Conservation (phyloP, 352 stramenopile genomes). For the Phytopythium delawarense region DNA sequence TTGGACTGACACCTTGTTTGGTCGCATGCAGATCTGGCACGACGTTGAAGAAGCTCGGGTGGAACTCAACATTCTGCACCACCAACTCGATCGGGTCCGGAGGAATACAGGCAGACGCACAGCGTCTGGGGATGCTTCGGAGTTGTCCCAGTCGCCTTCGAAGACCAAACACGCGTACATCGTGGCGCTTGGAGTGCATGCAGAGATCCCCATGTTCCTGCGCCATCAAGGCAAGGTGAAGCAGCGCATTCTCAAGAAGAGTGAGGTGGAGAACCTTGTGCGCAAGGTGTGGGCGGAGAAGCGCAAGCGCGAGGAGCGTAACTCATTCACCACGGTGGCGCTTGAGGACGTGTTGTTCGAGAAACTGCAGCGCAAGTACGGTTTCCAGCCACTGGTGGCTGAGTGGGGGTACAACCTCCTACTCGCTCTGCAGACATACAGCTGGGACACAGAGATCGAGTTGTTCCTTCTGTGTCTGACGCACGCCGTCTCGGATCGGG, state of each 20-base stretch:
- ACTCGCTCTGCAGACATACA: conserved; percentile 53
- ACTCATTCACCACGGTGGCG: conserved; percentile 31
- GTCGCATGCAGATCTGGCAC: conserved; percentile 57
- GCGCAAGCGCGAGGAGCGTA: conserved; percentile 56
- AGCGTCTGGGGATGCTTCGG: conserved; percentile 6
- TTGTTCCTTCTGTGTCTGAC: conserved; percentile 75
- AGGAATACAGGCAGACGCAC: conserved; percentile 23
- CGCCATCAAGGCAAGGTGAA: conserved; percentile 72
- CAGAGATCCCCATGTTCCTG: conserved; percentile 62
- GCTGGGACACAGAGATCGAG: conserved; percentile 78
- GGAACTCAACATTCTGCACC: conserved; percentile 68
- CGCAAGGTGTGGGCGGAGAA: conserved; percentile 78
- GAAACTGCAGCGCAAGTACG: conserved; percentile 74
- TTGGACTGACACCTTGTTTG: background rate
- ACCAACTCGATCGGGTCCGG: conserved; percentile 47
- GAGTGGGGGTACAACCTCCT: conserved; percentile 88
- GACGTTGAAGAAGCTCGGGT: conserved; percentile 74
- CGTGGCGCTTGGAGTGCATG: conserved; percentile 48
- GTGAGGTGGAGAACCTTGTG: conserved; percentile 58
- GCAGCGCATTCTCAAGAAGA: conserved; percentile 55
- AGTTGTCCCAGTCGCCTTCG: conserved; percentile 15
- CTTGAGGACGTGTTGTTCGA: conserved; percentile 75
- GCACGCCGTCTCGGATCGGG: conserved; percentile 55
- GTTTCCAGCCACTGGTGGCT: conserved; percentile 74
- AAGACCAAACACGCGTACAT: conserved; percentile 62